These are phyloP conservation scores for Ceratocystis variospora DNA, from an alignment of 2,329 filamentous ascomycete species.

Conservation along the genomic window DNA sequence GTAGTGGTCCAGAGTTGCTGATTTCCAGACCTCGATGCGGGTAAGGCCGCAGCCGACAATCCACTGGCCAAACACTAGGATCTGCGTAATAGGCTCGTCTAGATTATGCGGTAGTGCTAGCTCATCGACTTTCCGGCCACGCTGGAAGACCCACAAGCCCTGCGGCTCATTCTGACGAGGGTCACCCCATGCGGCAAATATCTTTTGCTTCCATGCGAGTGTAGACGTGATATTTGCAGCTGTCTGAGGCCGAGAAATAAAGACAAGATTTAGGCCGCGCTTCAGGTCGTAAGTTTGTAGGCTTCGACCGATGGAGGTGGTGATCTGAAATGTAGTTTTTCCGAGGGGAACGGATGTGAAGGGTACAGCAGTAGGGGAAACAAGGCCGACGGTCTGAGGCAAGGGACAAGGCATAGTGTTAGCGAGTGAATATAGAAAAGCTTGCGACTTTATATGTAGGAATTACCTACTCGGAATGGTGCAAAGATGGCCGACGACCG, in stretches of 20 bases:
- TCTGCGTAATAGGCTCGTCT: slow-evolving; percentile 57
- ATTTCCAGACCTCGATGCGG: slow-evolving; percentile 81
- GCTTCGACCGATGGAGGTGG: slow-evolving; percentile 78
- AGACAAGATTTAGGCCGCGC: slow-evolving; percentile 79
- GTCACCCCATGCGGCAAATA: slow-evolving; percentile 83
- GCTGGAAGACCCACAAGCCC: slow-evolving; percentile 82
- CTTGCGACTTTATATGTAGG: too few relatives aligned
- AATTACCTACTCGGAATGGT: slow-evolving; percentile 62
- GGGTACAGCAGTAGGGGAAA: slow-evolving; percentile 79
- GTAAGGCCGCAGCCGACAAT: slow-evolving; percentile 65
- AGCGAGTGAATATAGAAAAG: slow-evolving; percentile 3
- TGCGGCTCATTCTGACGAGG: slow-evolving; percentile 36
- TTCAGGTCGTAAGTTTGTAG: slow-evolving; percentile 94
- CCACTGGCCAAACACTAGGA: slow-evolving; percentile 83
- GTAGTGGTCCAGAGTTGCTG: slow-evolving; percentile 71
- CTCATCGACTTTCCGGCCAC: slow-evolving; percentile 71
- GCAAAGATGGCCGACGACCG: slow-evolving; percentile 72
- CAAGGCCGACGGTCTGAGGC: slow-evolving; percentile 70
- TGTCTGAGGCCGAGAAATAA: slow-evolving; percentile 83
- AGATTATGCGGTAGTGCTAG: slow-evolving; percentile 53
- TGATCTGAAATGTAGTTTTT: slow-evolving; percentile 93
- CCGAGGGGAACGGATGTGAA: slow-evolving; percentile 82
- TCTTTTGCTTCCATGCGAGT: slow-evolving; percentile 69
- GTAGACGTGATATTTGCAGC: slow-evolving; percentile 76
- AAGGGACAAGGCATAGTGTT: neutral